These are phyloP conservation scores for Candida xyloterini DNA, from an alignment of 805 yeast genomes.

Conservation along the genomic window DNA sequence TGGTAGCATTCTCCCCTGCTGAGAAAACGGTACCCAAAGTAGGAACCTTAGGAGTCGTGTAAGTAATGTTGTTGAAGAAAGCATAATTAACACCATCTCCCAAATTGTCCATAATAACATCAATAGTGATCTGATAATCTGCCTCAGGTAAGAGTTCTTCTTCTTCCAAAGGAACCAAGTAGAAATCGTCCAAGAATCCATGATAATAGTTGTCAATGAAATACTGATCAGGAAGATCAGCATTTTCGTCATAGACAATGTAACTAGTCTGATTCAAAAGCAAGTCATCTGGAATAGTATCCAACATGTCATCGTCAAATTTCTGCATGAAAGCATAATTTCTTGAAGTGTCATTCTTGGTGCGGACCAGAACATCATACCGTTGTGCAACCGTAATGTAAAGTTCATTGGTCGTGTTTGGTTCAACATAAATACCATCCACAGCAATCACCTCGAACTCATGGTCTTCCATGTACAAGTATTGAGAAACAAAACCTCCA, in stretches of 20 bases:
- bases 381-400: slow-evolving; percentile 93
- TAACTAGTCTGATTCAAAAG: slow-evolving; percentile 71
- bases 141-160: slow-evolving; percentile 60
- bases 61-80: slow-evolving; percentile 88
- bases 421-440: slow-evolving; percentile 86
- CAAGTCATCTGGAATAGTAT: slow-evolving; percentile 62
- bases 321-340: slow-evolving; percentile 83
- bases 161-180: slow-evolving; percentile 60
- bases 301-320: slow-evolving; percentile 82
- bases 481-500: slow-evolving; percentile 92
- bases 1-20: slow-evolving; percentile 58
- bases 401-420: slow-evolving; percentile 62
- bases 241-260: slow-evolving; percentile 46
- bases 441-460: slow-evolving; percentile 82
- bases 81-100: slow-evolving; percentile 90
- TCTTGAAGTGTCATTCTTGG: slow-evolving; percentile 56
- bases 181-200: slow-evolving; percentile 71
- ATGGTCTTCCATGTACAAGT: slow-evolving; percentile 86
- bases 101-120: slow-evolving; percentile 81
- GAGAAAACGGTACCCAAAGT: slow-evolving; percentile 73
- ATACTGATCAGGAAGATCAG: slow-evolving; percentile 43
- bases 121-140: slow-evolving; percentile 65
- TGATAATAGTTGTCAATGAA: slow-evolving; percentile 45
- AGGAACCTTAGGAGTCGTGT: slow-evolving; percentile 80
- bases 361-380: slow-evolving; percentile 72